These are phyloP conservation scores for Fusarium phyllophilum DNA, from an alignment of 2,329 filamentous ascomycete species.

Conservation along the genomic window DNA sequence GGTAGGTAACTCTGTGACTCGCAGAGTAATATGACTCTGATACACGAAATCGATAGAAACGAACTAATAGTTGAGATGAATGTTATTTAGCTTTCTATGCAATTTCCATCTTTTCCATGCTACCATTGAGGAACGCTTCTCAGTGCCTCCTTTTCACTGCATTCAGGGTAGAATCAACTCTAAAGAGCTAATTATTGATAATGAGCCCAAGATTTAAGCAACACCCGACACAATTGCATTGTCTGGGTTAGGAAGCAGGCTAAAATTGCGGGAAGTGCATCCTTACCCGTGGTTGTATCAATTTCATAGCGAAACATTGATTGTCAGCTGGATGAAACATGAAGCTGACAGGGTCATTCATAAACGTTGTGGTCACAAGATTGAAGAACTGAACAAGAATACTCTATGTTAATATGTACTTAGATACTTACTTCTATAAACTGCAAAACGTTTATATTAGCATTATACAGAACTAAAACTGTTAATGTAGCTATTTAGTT, in stretches of 20 bases:
- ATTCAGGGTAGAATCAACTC: not conserved
- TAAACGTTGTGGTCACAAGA: slow-evolving; percentile 13
- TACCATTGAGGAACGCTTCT: too few relatives aligned
- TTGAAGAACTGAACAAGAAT: not conserved
- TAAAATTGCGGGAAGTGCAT: not conserved
- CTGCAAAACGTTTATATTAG: not conserved
- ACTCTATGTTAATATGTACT: not conserved
- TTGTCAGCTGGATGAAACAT: slow-evolving; percentile 21
- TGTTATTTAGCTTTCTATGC: not conserved
- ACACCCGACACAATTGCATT: not conserved
- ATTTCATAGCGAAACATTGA: slow-evolving; percentile 7
- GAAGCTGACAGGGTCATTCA: slow-evolving; percentile 1
- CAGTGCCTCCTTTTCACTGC: not conserved
- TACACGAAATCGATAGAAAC: not conserved
- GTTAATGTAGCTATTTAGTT: not conserved
- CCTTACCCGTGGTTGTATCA: not conserved
- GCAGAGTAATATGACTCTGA: not conserved
- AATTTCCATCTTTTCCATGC: not conserved
- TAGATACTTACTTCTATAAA: not conserved
- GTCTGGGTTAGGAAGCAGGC: not conserved
- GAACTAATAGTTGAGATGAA: not conserved
- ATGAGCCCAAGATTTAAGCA: not conserved
- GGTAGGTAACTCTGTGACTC: not conserved
- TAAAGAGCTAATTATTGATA: not conserved
- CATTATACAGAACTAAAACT: not conserved